Percentiles rank a stretch among this genome's conserved stretches.
These are phyloP conservation scores for Phytopythium sindhum DNA, from an alignment of 352 stramenopile genomes.

Conservation along the genomic window DNA sequence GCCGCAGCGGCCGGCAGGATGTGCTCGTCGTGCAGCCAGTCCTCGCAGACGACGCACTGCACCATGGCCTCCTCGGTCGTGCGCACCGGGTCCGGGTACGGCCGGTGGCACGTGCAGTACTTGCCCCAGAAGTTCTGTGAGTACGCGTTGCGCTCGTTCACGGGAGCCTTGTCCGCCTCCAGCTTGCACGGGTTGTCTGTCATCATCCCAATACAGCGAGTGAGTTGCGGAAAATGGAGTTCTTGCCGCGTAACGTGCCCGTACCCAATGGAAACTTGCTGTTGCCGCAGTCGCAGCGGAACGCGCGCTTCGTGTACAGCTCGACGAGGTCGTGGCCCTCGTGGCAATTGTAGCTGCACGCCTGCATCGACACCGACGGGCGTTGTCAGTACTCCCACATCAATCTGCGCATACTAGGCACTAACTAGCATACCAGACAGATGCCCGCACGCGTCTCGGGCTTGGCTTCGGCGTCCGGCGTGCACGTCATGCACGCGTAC, in stretches of 20 bases:
- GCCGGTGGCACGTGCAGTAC: constrained; percentile 72
- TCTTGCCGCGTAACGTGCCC: background rate
- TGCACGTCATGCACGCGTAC: constrained; percentile 72
- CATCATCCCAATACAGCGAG: background rate
- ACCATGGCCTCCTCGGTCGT: constrained; percentile 67
- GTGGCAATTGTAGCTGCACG: constrained; percentile 74
- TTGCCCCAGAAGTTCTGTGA: constrained; percentile 67
- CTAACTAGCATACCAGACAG: constrained; percentile 52
- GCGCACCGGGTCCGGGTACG: constrained; percentile 71
- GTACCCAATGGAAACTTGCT: constrained; percentile 40
- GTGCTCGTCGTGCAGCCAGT: constrained; percentile 78
- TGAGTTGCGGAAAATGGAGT: background rate
- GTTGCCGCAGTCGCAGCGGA: constrained; percentile 77
- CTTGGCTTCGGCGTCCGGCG: constrained; percentile 31
- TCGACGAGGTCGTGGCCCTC: constrained; percentile 73
- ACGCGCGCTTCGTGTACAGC: constrained; percentile 77
- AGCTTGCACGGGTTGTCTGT: constrained; percentile 51
- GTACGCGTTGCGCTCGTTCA: constrained; percentile 62
- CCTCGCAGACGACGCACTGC: constrained; percentile 74
- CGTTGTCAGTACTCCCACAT: background rate
- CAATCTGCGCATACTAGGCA: too few species aligned
- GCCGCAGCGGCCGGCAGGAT: constrained; percentile 22
- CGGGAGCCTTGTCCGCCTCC: constrained; percentile 39
- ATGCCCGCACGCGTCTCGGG: constrained; percentile 39
- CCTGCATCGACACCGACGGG: constrained; percentile 13